Conservation (phyloP, 805 yeast species). For the Lachancea nothofagi region DNA sequence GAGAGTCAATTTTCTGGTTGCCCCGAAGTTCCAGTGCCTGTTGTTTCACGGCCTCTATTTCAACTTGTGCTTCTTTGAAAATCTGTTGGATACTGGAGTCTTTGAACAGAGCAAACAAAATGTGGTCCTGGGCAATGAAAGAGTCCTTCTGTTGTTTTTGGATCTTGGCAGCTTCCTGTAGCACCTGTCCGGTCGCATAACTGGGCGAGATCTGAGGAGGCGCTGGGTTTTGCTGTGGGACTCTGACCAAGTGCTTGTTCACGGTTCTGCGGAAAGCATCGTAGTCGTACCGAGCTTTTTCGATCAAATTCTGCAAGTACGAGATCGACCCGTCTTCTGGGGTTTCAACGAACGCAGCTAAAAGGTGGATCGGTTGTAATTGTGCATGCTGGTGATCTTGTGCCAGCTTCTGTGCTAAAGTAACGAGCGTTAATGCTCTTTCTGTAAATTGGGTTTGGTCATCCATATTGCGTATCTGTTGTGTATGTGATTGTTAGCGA, state of each 20-base stretch:
- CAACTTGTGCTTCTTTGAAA: conserved; percentile 66
- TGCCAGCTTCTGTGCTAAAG: conserved; percentile 76
- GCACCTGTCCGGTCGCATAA: conserved; percentile 67
- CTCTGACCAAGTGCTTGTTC: conserved; percentile 72
- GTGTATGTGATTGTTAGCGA: too few species aligned
- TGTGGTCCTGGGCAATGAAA: conserved; percentile 91
- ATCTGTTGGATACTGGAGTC: conserved; percentile 65
- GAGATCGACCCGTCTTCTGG: conserved; percentile 49
- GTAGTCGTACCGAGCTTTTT: conserved; percentile 87
- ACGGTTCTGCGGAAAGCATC: conserved; percentile 70
- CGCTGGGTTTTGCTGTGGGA: conserved; percentile 86
- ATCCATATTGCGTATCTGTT: too few species aligned
- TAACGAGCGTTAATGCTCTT: conserved; percentile 78
- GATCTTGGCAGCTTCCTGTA: conserved; percentile 69
- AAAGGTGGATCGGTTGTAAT: conserved; percentile 78
- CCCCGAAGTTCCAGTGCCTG: conserved; percentile 84
- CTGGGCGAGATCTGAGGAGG: conserved; percentile 76
- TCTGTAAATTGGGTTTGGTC: conserved; percentile 79
- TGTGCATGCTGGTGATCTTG: conserved; percentile 79
- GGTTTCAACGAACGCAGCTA: conserved; percentile 81
- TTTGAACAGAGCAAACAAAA: conserved; percentile 76
- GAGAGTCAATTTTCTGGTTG: conserved; percentile 82
- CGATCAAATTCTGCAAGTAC: conserved; percentile 75
- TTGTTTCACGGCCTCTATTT: conserved; percentile 63
- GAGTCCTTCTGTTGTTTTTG: conserved; percentile 85